Evolutionary conservation across 169 alveolate genomes (phyloP).

Genomic region (Amoebophrya sp.): DNA sequence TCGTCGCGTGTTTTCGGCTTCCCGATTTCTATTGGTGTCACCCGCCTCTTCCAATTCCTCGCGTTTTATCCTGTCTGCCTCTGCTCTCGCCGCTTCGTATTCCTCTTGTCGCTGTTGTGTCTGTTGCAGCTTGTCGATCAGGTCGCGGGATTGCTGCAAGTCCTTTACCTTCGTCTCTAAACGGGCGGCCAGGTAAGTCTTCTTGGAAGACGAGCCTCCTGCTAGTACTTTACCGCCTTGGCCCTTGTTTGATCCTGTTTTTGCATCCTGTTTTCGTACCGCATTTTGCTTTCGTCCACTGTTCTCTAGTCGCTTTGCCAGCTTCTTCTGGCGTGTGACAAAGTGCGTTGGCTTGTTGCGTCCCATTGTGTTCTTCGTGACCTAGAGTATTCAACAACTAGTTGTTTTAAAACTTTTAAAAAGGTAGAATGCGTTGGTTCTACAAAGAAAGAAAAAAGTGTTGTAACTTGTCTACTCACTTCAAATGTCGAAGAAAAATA

Average conservation of each 20-base stretch:
- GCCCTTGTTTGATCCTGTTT: not conserved
- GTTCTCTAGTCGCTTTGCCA: not conserved
- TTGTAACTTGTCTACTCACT: no score
- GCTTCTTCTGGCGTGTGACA: not conserved
- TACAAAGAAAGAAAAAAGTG: no score
- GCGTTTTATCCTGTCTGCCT: not conserved
- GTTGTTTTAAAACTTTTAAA: no score
- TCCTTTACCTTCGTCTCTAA: not conserved
- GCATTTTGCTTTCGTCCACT: not conserved
- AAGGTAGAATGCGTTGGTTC: no score
- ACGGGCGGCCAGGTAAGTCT: not conserved
- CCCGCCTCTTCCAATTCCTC: not conserved
- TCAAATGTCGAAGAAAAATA: no score
- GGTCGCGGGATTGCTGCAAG: not conserved
- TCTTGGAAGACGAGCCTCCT: not conserved
- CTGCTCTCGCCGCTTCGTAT: not conserved
- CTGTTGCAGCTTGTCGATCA: not conserved
- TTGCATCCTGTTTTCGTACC: not conserved
- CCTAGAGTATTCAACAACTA: no score
- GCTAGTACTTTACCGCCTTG: not conserved
- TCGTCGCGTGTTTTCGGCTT: not conserved
- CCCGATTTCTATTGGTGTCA: not conserved
- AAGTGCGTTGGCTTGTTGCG: slow-evolving; percentile 16
- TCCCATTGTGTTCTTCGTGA: not conserved
- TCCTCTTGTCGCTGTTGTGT: not conserved